Evolutionary conservation across 257 asterid species (phyloP), one percentile per base, ranked within the genome.

Genomic region (Fraxinus cuspidata): DNA sequence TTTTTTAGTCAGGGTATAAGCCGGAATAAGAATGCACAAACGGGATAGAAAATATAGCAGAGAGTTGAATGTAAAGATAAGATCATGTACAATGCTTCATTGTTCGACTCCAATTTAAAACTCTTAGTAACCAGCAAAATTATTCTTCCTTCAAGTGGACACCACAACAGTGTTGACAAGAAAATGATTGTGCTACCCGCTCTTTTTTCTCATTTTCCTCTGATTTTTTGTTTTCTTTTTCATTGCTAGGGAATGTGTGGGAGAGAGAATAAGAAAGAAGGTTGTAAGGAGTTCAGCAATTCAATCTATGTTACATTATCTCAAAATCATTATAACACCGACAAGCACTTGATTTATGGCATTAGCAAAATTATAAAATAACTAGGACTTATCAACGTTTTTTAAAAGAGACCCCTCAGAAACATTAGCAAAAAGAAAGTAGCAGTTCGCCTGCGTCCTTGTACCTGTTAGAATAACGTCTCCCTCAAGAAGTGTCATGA

Each of bases 401-500:
- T 67, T 65, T 19, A 7, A 27, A 70, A 0, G 38, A 64, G 66
- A 63, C 25, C 28, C 66, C 29, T 21, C 4, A 3, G 28, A n/a
- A n/a, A 7, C 66, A 58, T n/a, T 58, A 21, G 23, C 1, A 12
- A 23, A 21, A n/a, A 58, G 66, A 58, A 58, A 58, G 40, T 51
- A 71, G 82, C 63, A 63, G 35, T 23, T 4, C n/a, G 27, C n/a
- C 51, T 42, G 70, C 35, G 21, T 56, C 73, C 60, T 5, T 23
- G 69, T 83, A 90, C 99, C 99, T 79, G 99, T 96, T 74, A 96
- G 88, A 75, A 96, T 92, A 82, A 96, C 87, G 64, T 93, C 99
- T 77, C 98, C 98, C 88, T 93, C 97, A 47, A 93, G 88, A 80
- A 96, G 99, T 0, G 99, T 96, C 87, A 93, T 88, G 82, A 96